These are phyloP conservation scores for Zygosaccharomyces lentus DNA, from an alignment of 805 yeast species.

Conservation along the genomic window DNA sequence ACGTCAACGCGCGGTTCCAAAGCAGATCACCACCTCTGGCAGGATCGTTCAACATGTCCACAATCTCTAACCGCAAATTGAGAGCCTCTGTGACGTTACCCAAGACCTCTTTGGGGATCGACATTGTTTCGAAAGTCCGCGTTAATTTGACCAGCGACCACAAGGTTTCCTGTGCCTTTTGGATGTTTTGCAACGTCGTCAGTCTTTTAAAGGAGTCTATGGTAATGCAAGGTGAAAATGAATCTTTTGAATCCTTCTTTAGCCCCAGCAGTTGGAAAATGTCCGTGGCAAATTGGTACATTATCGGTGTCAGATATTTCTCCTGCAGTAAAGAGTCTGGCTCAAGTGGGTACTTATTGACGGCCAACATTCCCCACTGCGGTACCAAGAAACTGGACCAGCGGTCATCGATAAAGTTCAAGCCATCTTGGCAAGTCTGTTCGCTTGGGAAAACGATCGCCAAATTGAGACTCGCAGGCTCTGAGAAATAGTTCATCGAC, in stretches of 20 bases:
- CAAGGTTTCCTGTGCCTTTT: conserved; percentile 62
- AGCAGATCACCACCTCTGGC: conserved; percentile 27
- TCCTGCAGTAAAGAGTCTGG: conserved; percentile 9
- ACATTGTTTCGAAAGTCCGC: conserved; percentile 65
- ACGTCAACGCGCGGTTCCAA: conserved; percentile 50
- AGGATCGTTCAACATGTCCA: conserved; percentile 32
- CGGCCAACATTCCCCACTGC: conserved; percentile 14
- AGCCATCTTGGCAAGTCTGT: conserved; percentile 36
- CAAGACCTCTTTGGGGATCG: conserved; percentile 73
- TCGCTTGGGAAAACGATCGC: conserved; percentile 42
- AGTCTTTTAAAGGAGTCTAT: conserved; percentile 63
- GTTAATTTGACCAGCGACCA: conserved; percentile 68
- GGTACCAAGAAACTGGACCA: conserved; percentile 49
- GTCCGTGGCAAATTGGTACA: conserved; percentile 72
- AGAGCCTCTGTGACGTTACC: conserved; percentile 53
- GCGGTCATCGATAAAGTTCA: conserved; percentile 31
- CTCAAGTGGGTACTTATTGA: conserved; percentile 13
- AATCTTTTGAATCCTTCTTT: conserved; percentile 47
- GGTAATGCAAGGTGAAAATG: conserved; percentile 50
- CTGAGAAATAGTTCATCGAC: conserved; percentile 47
- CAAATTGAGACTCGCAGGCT: conserved; percentile 67
- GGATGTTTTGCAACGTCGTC: conserved; percentile 54
- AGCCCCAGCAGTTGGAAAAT: conserved; percentile 69
- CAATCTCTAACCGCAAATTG: conserved; percentile 32
- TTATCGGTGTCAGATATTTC: conserved; percentile 43